These are phyloP conservation scores for Anastatica hierochuntica DNA, from an alignment of 345 rosid species.

Conservation along the genomic window DNA sequence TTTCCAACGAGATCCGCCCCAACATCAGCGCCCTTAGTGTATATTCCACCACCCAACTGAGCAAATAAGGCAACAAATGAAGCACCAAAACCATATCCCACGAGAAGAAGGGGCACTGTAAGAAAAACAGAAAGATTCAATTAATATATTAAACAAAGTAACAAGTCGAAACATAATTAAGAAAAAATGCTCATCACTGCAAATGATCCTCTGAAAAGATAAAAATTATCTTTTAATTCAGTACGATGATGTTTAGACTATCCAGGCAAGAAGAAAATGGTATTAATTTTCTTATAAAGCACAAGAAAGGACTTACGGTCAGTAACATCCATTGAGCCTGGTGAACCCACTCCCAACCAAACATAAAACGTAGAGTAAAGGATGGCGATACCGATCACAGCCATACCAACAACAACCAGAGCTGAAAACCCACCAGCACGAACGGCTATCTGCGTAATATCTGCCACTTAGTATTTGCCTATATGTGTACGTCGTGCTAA, in stretches of 20 bases:
- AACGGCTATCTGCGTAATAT: conserved; percentile 59
- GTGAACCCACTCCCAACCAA: conserved; percentile 78
- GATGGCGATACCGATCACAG: conserved; percentile 91
- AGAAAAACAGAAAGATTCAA: conserved; percentile 21
- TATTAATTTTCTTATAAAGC: not conserved
- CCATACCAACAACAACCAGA: conserved; percentile 97
- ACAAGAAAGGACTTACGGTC: conserved; percentile 55
- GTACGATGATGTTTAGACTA: not conserved
- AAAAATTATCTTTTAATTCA: not conserved
- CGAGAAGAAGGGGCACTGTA: conserved; percentile 96
- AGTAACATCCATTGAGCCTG: conserved; percentile 82
- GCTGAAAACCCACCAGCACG: conserved; percentile 99
- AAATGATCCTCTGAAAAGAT: not conserved
- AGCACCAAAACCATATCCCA: conserved; percentile 99
- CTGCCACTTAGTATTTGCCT: conserved; percentile 22
- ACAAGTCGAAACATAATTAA: not conserved
- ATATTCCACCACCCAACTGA: conserved; percentile 99
- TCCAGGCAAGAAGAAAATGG: not conserved
- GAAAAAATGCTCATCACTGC: not conserved
- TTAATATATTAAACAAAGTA: conserved; percentile 7
- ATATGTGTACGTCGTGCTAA: conserved; percentile 4
- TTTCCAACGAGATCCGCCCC: conserved; percentile 99
- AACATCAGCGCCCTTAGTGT: conserved; percentile 98
- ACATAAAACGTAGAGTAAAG: conserved; percentile 90
- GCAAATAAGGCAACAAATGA: conserved; percentile 98